Conservation (phyloP, 78 protist genomes). For the Dictyostelium purpureum region DNA sequence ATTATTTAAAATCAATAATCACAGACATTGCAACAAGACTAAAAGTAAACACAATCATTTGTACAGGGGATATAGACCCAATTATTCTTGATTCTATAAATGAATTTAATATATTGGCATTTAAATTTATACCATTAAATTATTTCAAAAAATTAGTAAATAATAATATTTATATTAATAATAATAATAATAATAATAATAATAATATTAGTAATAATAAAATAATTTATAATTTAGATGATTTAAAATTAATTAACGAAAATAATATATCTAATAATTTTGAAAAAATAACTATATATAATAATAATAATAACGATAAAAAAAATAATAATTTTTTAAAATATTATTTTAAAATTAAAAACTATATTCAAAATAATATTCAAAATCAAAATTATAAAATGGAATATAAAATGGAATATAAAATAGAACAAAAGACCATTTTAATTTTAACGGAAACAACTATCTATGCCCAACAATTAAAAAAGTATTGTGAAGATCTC, state of each 20-base stretch:
- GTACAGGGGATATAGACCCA: conserved; percentile 19
- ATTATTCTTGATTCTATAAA: conserved; percentile 23
- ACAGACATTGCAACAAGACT: neutral
- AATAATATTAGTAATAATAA: neutral
- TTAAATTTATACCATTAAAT: neutral
- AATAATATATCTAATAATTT: too few species aligned
- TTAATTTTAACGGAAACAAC: neutral
- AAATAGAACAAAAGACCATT: neutral
- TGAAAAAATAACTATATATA: too few species aligned
- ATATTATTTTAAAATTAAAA: too few species aligned
- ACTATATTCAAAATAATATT: too few species aligned
- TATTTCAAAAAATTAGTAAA: neutral
- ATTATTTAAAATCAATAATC: neutral
- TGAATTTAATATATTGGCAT: neutral
- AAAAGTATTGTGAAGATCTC: neutral
- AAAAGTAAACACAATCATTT: neutral
- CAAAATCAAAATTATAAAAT: too few species aligned
- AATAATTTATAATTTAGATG: too few species aligned
- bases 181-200: neutral
- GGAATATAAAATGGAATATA: too few species aligned
- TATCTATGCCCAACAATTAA: neutral
- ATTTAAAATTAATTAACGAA: too few species aligned
- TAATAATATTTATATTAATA: neutral
- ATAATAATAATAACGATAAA: too few species aligned
- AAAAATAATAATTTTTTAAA: too few species aligned